Conservation (phyloP, 208 protist species). For the Acanthamoeba quina region DNA sequence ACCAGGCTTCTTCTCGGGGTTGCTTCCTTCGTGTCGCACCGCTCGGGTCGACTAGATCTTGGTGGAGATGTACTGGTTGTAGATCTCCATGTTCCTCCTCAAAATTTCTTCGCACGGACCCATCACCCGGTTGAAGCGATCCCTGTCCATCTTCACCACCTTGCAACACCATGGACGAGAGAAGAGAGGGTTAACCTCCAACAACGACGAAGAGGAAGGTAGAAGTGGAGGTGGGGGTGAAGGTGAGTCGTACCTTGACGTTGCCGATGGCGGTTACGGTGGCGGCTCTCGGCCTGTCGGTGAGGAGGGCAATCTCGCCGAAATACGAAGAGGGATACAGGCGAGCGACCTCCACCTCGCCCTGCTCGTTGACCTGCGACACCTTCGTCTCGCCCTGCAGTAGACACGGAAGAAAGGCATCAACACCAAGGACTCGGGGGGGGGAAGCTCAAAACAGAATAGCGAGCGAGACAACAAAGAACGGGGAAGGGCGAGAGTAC, state of each 20-base stretch:
- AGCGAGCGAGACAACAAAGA: background rate
- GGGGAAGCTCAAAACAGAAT: background rate
- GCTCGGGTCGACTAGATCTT: conserved; percentile 38
- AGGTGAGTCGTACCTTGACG: conserved; percentile 20
- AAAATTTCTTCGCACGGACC: conserved; percentile 85
- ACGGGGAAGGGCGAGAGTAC: background rate
- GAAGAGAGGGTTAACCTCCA: background rate
- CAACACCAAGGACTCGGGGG: background rate
- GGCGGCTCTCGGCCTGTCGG: conserved; percentile 74
- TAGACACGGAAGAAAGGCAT: background rate
- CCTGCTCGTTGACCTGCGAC: conserved; percentile 26
- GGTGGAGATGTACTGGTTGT: conserved; percentile 78
- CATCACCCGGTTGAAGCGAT: conserved; percentile 83
- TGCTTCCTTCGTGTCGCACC: no score
- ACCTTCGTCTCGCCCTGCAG: conserved; percentile 62
- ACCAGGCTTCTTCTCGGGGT: no score
- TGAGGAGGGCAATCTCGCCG: conserved; percentile 63
- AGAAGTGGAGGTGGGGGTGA: background rate
- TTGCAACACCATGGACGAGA: no score
- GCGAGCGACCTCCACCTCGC: conserved; percentile 60
- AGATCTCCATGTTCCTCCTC: conserved; percentile 82
- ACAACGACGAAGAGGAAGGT: no score
- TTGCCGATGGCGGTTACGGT: conserved; percentile 74
- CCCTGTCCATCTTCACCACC: conserved; percentile 80
- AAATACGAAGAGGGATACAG: conserved; percentile 66